Base-by-base conservation (phyloP, 345 rosid genomes). In the Lumnitzera racemosa region DNA sequence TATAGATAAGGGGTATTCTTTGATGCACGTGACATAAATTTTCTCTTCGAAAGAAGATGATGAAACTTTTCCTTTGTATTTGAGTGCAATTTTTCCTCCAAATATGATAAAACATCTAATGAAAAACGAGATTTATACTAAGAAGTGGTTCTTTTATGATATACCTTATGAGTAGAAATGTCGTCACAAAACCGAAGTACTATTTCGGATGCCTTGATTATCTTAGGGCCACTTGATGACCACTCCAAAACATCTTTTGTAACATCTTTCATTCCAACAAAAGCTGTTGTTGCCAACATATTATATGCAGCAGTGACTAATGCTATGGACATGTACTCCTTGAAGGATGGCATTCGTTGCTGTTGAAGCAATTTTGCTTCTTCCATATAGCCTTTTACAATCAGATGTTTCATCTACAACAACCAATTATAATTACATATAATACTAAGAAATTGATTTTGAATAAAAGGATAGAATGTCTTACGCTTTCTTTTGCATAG, bases 301-400 rank as follows among this genome's bases (percentile, higher is more conserved):
- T 6, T 29, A 15, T 0, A 29, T 0, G 54, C 68, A 15, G 57
- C 12, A 2, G 46, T 70, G 7, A 56, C 65, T 20, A 58, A 25
- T 53, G 74, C 65, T 49, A 64, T 24, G 25, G 61, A 49, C 24
- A 67, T 46, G 24, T 76, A 76, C 51, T 73, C 76, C 17, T 75
- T 64, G 12, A 70, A 15, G 1, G 73, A 61, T 31, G 80, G 80
- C n/a, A 49, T 47, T 5, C 5, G 31, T 41, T 70, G 56, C 0
- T 36, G 25, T 24, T 65, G 53, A 57, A 64, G 51, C 74, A 65
- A 70, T 13, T 25, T 65, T 11, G 61, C 66, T 51, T 70, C 66
- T 5, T 25, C 51, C 15, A 59, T 56, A 46, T 66, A 53, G 3
- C 14, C 25, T 13, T 11, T n/a, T 13, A 47, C 53, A n/a, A 1